Percentiles rank a stretch among this genome's conserved stretches.
Evolutionary conservation across 2,329 filamentous ascomycete genomes (phyloP).

Genomic region (Trichoderma lentiforme): DNA sequence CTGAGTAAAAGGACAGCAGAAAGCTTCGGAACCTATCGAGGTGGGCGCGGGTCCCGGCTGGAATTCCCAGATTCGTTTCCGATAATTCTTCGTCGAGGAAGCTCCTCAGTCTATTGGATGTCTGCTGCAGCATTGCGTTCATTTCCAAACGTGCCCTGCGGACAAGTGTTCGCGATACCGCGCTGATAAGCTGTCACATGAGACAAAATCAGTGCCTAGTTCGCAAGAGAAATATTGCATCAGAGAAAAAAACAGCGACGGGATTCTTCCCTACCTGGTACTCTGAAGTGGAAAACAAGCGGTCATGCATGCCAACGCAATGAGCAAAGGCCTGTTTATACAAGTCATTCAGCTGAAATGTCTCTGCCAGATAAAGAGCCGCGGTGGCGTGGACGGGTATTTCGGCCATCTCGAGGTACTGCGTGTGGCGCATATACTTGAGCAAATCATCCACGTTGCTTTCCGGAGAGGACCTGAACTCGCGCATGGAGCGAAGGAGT

Average conservation of each 20-base stretch:
- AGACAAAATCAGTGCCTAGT: neutral
- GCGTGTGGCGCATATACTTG: conserved; percentile 64
- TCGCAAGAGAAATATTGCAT: neutral
- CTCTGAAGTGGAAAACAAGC: conserved; percentile 54
- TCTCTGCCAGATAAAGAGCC: conserved; percentile 64
- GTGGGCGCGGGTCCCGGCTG: conserved; percentile 59
- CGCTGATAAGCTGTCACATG: conserved; percentile 42
- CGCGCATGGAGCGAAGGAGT: conserved; percentile 62
- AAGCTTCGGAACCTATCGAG: conserved; percentile 71
- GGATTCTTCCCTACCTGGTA: conserved; percentile 48
- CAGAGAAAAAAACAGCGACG: neutral
- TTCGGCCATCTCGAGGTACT: conserved; percentile 65
- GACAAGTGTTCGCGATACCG: conserved; percentile 62
- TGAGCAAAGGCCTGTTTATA: conserved; percentile 74
- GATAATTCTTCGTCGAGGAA: conserved; percentile 72
- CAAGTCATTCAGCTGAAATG: conserved; percentile 58
- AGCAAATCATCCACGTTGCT: conserved; percentile 62
- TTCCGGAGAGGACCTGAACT: conserved; percentile 52
- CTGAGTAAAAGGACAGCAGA: conserved; percentile 62
- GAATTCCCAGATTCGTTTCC: conserved; percentile 61
- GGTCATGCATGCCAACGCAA: conserved; percentile 72
- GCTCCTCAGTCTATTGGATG: conserved; percentile 55
- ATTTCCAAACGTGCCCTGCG: conserved; percentile 61
- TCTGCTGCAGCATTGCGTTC: conserved; percentile 58
- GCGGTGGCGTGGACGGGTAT: conserved; percentile 67